phyloP scores from a whole-genome alignment of 2,329 filamentous ascomycete genomes.

The Penicillium sp. region DNA sequence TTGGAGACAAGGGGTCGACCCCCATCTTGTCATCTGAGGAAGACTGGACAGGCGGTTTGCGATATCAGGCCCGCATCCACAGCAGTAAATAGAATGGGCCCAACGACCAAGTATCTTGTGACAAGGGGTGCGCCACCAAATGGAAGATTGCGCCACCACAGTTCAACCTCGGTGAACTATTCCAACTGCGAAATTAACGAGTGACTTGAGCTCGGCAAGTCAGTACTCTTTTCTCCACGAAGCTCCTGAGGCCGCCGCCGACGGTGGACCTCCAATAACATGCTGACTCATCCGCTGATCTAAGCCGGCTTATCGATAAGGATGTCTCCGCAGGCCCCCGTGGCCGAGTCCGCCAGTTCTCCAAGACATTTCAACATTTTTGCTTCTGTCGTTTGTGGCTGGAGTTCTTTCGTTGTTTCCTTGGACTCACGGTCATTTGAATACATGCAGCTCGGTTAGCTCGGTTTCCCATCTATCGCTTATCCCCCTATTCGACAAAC shows the following conservation, averaged over 20 bases:
- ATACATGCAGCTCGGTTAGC: background rate
- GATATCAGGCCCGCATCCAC: conserved; percentile 40
- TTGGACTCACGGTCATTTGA: background rate
- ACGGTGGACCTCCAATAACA: conserved; percentile 13
- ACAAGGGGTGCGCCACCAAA: background rate
- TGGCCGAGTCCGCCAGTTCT: conserved; percentile 10
- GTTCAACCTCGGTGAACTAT: background rate
- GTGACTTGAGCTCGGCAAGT: conserved; percentile 6
- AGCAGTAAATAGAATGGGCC: conserved; percentile 14
- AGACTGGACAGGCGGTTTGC: conserved; percentile 37
- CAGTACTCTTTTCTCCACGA: conserved; percentile 7
- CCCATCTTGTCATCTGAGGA: conserved; percentile 69
- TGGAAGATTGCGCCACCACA: background rate
- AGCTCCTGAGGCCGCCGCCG: conserved; percentile 15
- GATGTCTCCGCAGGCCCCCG: conserved; percentile 17
- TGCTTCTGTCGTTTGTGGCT: background rate
- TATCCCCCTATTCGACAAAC: background rate
- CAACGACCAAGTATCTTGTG: conserved; percentile 27
- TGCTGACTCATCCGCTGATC: conserved; percentile 12
- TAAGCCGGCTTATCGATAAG: conserved; percentile 25
- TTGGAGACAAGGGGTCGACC: conserved; percentile 85
- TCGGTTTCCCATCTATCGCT: background rate
- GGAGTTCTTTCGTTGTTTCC: background rate
- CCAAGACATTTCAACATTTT: conserved; percentile 8
- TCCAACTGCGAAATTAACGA: conserved; percentile 1